phyloP scores from a whole-genome alignment of 148 eudicot species.

The Cornus florida region DNA sequence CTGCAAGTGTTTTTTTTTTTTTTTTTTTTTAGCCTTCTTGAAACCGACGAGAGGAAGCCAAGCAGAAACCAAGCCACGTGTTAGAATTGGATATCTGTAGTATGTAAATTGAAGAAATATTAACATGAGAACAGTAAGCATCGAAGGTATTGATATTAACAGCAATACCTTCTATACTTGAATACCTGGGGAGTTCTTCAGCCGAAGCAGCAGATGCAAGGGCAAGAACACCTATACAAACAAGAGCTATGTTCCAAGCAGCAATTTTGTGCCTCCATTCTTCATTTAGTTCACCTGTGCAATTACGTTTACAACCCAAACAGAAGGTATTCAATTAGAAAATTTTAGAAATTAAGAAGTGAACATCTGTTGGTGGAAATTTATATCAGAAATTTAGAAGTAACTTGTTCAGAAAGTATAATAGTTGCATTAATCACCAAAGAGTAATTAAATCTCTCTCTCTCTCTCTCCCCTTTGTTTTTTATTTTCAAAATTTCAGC shows the following conservation, averaged over 20 bases:
- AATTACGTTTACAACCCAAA: background rate
- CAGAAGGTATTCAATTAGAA: background rate
- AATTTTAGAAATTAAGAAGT: background rate
- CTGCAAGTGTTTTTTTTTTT: no score
- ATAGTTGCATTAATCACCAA: background rate
- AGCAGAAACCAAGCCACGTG: background rate
- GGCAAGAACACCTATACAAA: conserved; percentile 40
- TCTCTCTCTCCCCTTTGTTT: background rate
- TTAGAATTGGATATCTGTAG: background rate
- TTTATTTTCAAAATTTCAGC: background rate
- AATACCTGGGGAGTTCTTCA: conserved; percentile 42
- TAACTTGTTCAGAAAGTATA: no score
- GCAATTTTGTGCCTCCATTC: conserved; percentile 42
- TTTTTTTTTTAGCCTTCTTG: no score
- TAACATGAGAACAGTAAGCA: no score
- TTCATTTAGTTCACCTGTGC: conserved; percentile 30
- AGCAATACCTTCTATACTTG: no score
- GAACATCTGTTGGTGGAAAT: background rate
- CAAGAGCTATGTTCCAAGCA: conserved; percentile 40
- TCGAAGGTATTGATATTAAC: no score
- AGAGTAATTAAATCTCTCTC: background rate
- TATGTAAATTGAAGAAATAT: background rate
- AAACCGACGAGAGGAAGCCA: background rate
- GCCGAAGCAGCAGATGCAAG: conserved; percentile 60
- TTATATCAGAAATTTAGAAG: background rate